Conservation (phyloP, 306 rosid genomes). For the Quercus suber region DNA sequence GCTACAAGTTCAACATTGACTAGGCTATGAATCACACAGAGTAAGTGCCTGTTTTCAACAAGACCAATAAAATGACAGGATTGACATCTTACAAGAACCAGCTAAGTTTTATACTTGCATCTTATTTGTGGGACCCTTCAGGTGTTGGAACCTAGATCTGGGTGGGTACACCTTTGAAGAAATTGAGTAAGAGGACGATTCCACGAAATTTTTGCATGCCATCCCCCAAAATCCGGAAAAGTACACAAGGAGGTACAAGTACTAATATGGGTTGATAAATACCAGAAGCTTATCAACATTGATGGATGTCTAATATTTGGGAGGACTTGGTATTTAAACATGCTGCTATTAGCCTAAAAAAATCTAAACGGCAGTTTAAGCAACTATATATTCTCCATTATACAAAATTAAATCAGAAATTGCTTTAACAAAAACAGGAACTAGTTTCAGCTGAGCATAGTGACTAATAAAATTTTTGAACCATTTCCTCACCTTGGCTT, state of each 20-base stretch:
- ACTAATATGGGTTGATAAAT: neutral
- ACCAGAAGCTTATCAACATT: neutral
- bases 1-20: neutral
- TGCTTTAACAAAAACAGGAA: neutral
- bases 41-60: neutral
- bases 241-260: neutral
- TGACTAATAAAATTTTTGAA: neutral
- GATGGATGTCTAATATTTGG: neutral
- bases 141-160: neutral
- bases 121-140: neutral
- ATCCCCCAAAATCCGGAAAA: neutral
- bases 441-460: neutral
- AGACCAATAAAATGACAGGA: neutral
- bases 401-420: neutral
- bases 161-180: neutral
- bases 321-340: neutral
- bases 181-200: neutral
- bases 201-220: no score
- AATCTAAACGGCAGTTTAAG: neutral
- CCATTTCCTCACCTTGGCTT: conserved; percentile 64
- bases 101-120: neutral
- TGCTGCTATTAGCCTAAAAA: neutral
- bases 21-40: neutral
- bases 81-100: neutral
- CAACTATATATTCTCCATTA: neutral